A percentile compares a stretch with the other conserved stretches of the same genome.
These are phyloP conservation scores for Porcisia hertigi DNA, from an alignment of 208 protist genomes.

Conservation along the genomic window DNA sequence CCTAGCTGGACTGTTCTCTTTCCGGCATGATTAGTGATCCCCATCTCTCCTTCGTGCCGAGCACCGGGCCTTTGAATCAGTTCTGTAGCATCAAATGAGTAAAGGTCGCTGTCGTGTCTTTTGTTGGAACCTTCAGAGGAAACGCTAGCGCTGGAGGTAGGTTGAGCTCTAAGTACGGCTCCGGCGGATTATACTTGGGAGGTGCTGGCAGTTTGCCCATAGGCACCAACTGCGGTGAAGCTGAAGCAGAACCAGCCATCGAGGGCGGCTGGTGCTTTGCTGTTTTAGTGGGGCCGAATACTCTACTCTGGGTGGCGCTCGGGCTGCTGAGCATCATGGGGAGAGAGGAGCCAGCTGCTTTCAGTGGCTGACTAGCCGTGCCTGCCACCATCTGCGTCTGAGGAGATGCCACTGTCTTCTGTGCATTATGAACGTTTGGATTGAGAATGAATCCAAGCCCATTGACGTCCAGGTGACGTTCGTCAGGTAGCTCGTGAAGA, in stretches of 20 bases:
- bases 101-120: constrained; percentile 53
- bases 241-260: constrained; percentile 20
- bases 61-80: constrained; percentile 11
- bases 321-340: constrained; percentile 39
- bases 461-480: constrained; percentile 88
- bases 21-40: neutral
- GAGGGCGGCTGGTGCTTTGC: constrained; percentile 35
- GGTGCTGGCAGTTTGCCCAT: constrained; percentile 44
- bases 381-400: constrained; percentile 25
- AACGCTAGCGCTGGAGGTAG: constrained; percentile 84
- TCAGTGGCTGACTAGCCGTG: constrained; percentile 19
- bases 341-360: constrained; percentile 35
- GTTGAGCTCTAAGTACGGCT: constrained; percentile 87
- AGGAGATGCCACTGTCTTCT: constrained; percentile 72
- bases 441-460: constrained; percentile 89
- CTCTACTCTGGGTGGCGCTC: constrained; percentile 16
- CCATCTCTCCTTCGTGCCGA: neutral
- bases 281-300: constrained; percentile 25
- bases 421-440: constrained; percentile 86
- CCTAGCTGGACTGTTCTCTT: neutral
- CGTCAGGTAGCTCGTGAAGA: constrained; percentile 86
- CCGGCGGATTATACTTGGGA: constrained; percentile 80
- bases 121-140: constrained; percentile 48
- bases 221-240: constrained; percentile 28
- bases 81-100: constrained; percentile 62